Conservation (phyloP, 2,329 filamentous ascomycete species). For the Trichophyton simii region DNA sequence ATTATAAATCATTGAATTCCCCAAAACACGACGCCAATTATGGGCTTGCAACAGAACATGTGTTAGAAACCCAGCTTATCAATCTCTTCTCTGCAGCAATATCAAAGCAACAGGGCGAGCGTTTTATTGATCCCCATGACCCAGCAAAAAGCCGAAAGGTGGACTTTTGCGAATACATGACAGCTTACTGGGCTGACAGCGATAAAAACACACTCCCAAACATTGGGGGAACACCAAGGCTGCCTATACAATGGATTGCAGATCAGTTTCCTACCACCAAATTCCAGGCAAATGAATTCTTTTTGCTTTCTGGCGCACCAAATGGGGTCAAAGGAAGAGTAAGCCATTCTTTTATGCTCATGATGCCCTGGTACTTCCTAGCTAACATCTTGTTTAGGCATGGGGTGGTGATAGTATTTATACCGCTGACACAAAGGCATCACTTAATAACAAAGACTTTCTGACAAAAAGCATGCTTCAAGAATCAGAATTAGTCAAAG, state of each 20-base stretch:
- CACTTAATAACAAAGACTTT: too few species aligned
- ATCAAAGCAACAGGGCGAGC: not conserved
- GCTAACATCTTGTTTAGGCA: not conserved
- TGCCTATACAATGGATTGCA: not conserved
- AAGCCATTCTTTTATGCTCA: not conserved
- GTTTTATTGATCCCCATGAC: not conserved
- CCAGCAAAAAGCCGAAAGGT: not conserved
- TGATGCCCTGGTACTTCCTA: too few species aligned
- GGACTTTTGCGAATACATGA: not conserved
- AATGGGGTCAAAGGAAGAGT: not conserved
- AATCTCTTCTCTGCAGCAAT: not conserved
- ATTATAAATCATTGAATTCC: not conserved
- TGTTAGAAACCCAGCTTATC: not conserved
- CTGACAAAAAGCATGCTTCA: too few species aligned
- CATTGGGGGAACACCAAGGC: not conserved
- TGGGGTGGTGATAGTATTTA: not conserved
- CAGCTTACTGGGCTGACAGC: not conserved
- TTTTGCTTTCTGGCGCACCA: not conserved
- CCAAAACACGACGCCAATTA: not conserved
- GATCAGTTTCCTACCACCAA: not conserved
- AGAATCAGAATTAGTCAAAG: not conserved
- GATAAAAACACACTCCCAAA: not conserved
- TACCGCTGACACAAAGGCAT: not conserved
- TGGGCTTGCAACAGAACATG: not conserved
- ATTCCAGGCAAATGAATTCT: not conserved